phyloP scores from a whole-genome alignment of 2,329 filamentous ascomycete genomes.

The Apiospora malaysiana region DNA sequence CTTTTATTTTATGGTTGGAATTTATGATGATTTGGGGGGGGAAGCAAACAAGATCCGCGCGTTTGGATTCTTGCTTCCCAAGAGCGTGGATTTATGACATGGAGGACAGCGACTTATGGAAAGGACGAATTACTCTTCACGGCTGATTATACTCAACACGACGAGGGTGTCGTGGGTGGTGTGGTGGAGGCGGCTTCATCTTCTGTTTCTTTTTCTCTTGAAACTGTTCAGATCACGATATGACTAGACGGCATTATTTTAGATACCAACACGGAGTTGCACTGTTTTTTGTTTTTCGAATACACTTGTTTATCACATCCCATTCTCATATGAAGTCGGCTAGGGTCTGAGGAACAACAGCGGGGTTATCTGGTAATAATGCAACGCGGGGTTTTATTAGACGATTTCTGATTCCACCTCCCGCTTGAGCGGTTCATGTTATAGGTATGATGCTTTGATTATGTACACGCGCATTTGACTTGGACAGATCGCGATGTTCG shows the following conservation, averaged over 20 bases:
- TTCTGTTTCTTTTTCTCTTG: slow-evolving; percentile 2
- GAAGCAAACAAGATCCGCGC: slow-evolving; percentile 4
- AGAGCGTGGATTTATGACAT: slow-evolving; percentile 7
- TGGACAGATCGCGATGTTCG: too few species aligned
- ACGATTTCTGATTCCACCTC: too few species aligned
- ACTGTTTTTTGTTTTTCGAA: slow-evolving; percentile 23
- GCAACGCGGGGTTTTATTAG: too few species aligned
- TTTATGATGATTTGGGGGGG: background rate
- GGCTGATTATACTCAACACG: slow-evolving; percentile 7
- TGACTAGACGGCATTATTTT: slow-evolving; percentile 34
- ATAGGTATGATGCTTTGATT: too few species aligned
- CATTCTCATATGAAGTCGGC: background rate
- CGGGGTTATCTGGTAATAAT: background rate
- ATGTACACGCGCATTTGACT: too few species aligned
- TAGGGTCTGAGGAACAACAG: background rate
- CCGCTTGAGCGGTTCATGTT: too few species aligned
- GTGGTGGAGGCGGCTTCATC: background rate
- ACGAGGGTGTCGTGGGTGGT: slow-evolving; percentile 1
- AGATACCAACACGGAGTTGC: slow-evolving; percentile 41
- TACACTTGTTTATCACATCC: background rate
- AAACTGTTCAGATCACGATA: slow-evolving; percentile 23
- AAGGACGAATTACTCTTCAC: background rate
- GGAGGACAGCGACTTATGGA: slow-evolving; percentile 10
- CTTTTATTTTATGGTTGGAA: background rate
- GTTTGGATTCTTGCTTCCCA: slow-evolving; percentile 1